Evolutionary conservation across 176 grass and related monocot species (phyloP).

Genomic region (Poa annua): DNA sequence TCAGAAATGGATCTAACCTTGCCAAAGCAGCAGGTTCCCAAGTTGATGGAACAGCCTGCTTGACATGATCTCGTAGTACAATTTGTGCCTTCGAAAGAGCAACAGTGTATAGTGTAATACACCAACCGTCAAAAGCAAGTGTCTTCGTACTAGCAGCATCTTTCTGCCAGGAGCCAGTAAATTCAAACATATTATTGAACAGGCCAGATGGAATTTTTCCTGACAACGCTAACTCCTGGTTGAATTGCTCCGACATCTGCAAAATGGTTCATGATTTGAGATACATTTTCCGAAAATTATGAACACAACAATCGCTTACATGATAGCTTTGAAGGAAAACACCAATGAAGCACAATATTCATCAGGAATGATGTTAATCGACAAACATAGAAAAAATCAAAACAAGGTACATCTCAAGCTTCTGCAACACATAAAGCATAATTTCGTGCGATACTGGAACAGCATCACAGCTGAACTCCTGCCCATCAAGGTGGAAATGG

Average conservation of each 20-base stretch:
- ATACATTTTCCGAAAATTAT: background rate
- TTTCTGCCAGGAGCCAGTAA: slow-evolving; percentile 89
- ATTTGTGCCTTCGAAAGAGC: slow-evolving; percentile 87
- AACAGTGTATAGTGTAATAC: slow-evolving; percentile 80
- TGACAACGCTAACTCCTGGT: slow-evolving; percentile 83
- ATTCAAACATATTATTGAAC: slow-evolving; percentile 90
- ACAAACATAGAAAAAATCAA: background rate
- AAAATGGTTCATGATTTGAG: slow-evolving; percentile 42
- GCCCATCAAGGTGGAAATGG: background rate
- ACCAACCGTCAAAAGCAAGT: slow-evolving; percentile 92
- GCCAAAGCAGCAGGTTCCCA: slow-evolving; percentile 93
- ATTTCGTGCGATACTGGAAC: background rate
- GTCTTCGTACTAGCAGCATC: slow-evolving; percentile 85
- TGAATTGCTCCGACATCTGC: slow-evolving; percentile 99
- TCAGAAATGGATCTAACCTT: slow-evolving; percentile 57
- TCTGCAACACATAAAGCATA: background rate
- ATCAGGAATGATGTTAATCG: background rate
- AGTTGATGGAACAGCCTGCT: slow-evolving; percentile 83
- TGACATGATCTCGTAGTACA: slow-evolving; percentile 73
- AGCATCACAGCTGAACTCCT: slow-evolving; percentile 6
- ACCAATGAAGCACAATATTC: background rate
- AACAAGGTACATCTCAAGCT: background rate
- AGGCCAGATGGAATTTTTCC: slow-evolving; percentile 93
- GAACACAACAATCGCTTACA: background rate
- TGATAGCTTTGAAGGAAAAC: background rate